Conservation (phyloP, 768 basidiomycete genomes). For the Mrakia gelida region DNA sequence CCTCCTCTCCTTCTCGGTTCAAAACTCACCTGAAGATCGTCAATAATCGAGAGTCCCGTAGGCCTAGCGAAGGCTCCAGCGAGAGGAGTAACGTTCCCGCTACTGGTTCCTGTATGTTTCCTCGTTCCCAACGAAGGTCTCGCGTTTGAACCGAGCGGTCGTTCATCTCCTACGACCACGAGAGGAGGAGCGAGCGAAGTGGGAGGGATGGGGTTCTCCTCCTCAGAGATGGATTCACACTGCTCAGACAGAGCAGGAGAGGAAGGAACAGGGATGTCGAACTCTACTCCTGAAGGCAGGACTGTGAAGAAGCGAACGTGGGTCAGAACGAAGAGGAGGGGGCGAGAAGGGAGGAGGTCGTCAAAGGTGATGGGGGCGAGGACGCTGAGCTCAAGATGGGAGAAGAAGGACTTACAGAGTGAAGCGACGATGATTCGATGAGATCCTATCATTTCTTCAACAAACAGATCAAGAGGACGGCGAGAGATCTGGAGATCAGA, state of each 20-base stretch:
- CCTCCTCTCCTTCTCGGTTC: too few species aligned
- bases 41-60: slow-evolving; percentile 30
- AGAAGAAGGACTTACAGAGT: slow-evolving; percentile 20
- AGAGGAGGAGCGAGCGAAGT: background rate
- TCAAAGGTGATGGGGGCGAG: background rate
- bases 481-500: background rate
- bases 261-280: slow-evolving; percentile 4
- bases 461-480: too few species aligned
- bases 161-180: slow-evolving; percentile 8
- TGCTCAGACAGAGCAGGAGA: slow-evolving; percentile 18
- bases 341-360: background rate
- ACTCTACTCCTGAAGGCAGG: slow-evolving; percentile 30
- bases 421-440: slow-evolving; percentile 32
- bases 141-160: background rate
- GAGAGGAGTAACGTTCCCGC: background rate
- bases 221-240: slow-evolving; percentile 7
- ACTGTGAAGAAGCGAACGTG: slow-evolving; percentile 18
- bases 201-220: background rate
- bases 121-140: too few species aligned
- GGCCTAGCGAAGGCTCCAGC: slow-evolving; percentile 6
- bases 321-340: background rate
- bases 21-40: slow-evolving; percentile 27
- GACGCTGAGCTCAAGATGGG: slow-evolving; percentile 5
- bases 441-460: slow-evolving; percentile 25
- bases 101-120: background rate